These are phyloP conservation scores for Capronia americana DNA, from an alignment of 2,329 filamentous ascomycete genomes.

Conservation along the genomic window DNA sequence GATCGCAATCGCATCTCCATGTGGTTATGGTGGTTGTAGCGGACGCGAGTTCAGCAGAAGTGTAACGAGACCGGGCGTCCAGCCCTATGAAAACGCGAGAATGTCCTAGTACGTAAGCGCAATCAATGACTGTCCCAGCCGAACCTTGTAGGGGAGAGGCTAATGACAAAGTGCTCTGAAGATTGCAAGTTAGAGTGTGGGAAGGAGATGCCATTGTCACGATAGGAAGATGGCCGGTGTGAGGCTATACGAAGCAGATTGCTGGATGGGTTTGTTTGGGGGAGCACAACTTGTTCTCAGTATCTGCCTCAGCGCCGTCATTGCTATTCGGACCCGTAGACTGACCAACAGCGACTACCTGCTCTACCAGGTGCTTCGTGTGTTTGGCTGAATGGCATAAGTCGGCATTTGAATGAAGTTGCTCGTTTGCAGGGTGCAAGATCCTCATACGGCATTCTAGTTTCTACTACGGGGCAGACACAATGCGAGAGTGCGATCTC, in stretches of 20 bases:
- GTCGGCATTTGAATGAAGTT: neutral
- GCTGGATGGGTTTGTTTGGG: neutral
- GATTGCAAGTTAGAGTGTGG: neutral
- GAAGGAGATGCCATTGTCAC: neutral
- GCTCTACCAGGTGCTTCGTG: neutral
- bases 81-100: slow-evolving; percentile 1
- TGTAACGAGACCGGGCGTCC: neutral
- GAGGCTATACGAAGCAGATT: neutral
- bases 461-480: neutral
- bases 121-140: neutral
- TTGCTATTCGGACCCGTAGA: neutral
- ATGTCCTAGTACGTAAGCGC: neutral
- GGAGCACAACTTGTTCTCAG: neutral
- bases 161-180: neutral
- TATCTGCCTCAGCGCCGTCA: neutral
- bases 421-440: neutral
- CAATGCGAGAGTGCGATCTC: neutral
- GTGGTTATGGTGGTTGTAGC: neutral
- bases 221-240: neutral
- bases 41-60: neutral
- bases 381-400: neutral
- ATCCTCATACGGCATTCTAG: neutral
- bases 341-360: neutral
- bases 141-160: neutral
- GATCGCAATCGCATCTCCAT: neutral